Evolutionary conservation across 2,329 filamentous ascomycete genomes (phyloP), one percentile per base, ranked within the genome.

Genomic region (Chaetomium strumarium): DNA sequence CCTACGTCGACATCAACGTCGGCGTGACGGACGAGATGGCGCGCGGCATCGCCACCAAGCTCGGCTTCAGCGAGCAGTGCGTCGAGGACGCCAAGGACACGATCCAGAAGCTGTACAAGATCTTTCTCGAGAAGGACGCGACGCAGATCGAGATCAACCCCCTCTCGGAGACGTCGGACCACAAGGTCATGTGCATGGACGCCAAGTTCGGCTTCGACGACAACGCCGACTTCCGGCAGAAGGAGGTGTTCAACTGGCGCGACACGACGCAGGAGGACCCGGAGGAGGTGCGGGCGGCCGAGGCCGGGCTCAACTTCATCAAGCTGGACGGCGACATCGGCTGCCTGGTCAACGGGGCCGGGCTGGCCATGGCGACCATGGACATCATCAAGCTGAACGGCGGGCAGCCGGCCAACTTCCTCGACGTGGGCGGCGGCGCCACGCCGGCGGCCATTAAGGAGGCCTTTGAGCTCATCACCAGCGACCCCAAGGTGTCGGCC

Each of bases 121-220:
- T 97, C 75, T 99, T 99, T 81, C 84, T 87, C 77, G 93, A 99
- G 79, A 95, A 90, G 77, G 93, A 99, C 74, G 89, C 92, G 54
- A 99, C 93, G 57, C 93, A 99, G 78, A 97, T 99, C 68, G 93
- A 99, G 78, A 99, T 99, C 79, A 99, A 99, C 82, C 93, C 93
- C 58, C 84, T 99, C 45, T 95, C 90, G 50, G 93, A 99, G 81
- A 99, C 93, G 58, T 95, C 88, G 49, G 93, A 99, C 75, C 92
- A 97, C 81, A 82, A 96, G 77, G 93, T 99, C 52, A 82, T 99
- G 67, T 95, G 90, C 76, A 99, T 99, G 93, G 93, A 99, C 71
- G 93, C 93, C 73, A 99, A 99, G 80, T 89, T 99, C 66, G 87
- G 85, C 68, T 99, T 99, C 71, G 93, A 99, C 71, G 93, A 99